phyloP scores from a whole-genome alignment of 2,329 filamentous ascomycete species.

The Fusarium hostae region DNA sequence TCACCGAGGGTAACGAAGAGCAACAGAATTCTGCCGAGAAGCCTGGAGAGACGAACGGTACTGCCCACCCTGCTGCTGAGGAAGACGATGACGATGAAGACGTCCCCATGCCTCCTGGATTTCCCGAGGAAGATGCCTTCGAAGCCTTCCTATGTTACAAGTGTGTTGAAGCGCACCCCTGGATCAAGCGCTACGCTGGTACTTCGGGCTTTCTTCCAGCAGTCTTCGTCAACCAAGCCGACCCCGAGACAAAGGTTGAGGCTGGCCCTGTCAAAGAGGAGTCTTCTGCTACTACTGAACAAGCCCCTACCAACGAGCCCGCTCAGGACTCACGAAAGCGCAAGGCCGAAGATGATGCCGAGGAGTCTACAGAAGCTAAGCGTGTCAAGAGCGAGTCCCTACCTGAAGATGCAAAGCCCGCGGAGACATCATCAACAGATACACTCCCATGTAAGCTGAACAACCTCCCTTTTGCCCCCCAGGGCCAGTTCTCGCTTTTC shows the following conservation, averaged over 20 bases:
- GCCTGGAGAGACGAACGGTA: slow-evolving; percentile 29
- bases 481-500: slow-evolving; percentile 81
- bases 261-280: neutral
- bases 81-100: slow-evolving; percentile 65
- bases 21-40: slow-evolving; percentile 36
- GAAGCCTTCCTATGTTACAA: slow-evolving; percentile 94
- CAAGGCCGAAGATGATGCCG: slow-evolving; percentile 67
- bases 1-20: slow-evolving; percentile 60
- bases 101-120: slow-evolving; percentile 81
- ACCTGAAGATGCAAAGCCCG: neutral
- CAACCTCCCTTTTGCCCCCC: slow-evolving; percentile 65
- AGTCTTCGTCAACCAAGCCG: slow-evolving; percentile 62
- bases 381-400: slow-evolving; percentile 60
- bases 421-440: slow-evolving; percentile 23
- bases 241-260: neutral
- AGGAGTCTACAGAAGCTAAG: slow-evolving; percentile 57
- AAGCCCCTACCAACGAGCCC: neutral
- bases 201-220: slow-evolving; percentile 81
- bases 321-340: slow-evolving; percentile 67
- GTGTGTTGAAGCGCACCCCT: slow-evolving; percentile 86
- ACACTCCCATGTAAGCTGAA: slow-evolving; percentile 66
- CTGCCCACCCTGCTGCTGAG: slow-evolving; percentile 39
- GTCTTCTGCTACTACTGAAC: slow-evolving; percentile 2
- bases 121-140: slow-evolving; percentile 89
- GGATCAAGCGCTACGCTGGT: slow-evolving; percentile 90